These are phyloP conservation scores for Capillidium heterosporum DNA, from an alignment of 371 early-diverging fungal species.

Conservation along the genomic window DNA sequence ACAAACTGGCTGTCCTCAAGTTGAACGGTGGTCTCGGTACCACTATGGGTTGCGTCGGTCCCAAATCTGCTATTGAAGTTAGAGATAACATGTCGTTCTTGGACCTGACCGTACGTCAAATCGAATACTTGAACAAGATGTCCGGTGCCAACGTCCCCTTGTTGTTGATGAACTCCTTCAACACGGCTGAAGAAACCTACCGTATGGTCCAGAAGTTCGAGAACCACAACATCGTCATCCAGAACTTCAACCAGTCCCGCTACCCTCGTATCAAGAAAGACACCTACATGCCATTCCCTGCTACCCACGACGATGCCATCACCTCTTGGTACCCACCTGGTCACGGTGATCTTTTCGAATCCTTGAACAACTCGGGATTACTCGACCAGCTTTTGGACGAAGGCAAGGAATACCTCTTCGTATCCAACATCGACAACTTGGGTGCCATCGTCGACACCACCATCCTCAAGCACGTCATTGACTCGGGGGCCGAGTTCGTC, in stretches of 20 bases:
- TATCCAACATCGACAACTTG: constrained; percentile 91
- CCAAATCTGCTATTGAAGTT: constrained; percentile 97
- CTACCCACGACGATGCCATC: constrained; percentile 27
- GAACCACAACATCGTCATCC: constrained; percentile 68
- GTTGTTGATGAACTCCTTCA: constrained; percentile 99
- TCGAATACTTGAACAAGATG: constrained; percentile 81
- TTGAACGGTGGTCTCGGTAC: constrained; percentile 99
- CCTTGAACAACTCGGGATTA: constrained; percentile 86
- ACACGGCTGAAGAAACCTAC: constrained; percentile 94
- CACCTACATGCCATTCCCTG: constrained; percentile 74
- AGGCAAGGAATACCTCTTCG: constrained; percentile 98
- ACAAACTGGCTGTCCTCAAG: constrained; percentile 95
- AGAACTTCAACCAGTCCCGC: constrained; percentile 95
- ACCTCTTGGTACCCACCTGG: constrained; percentile 88
- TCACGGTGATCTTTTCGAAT: constrained; percentile 97
- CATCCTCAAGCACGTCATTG: constrained; percentile 84
- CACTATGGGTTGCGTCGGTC: constrained; percentile 99
- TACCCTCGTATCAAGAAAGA: constrained; percentile 94
- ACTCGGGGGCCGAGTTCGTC: constrained; percentile 82
- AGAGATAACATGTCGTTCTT: constrained; percentile 97
- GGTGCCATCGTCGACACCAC: constrained; percentile 95
- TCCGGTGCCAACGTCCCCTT: constrained; percentile 88
- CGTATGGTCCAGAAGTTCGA: constrained; percentile 78
- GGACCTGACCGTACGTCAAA: constrained; percentile 95
- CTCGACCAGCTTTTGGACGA: constrained; percentile 86